A percentile compares a stretch with the other conserved stretches of the same genome.
Evolutionary conservation across 148 eudicot species (phyloP).

Genomic region (Heliosperma pusillum): DNA sequence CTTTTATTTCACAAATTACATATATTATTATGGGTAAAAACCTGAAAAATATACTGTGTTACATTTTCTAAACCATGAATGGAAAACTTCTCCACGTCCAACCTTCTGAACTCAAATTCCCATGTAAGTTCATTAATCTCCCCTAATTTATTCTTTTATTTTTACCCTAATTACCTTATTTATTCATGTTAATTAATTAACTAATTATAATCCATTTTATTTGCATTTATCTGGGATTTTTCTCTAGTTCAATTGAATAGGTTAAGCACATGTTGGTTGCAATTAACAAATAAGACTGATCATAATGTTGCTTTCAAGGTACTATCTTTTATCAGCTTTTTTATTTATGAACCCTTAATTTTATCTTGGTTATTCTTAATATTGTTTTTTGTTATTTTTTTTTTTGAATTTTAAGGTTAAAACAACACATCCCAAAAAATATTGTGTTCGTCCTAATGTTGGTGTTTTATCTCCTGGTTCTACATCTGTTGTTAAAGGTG

Average conservation of each 20-base stretch:
- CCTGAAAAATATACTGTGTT: not conserved
- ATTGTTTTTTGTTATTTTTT: slow-evolving; percentile 10
- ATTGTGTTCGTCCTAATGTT: slow-evolving; percentile 77
- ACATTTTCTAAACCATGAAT: slow-evolving; percentile 20
- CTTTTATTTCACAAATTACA: slow-evolving; percentile 17
- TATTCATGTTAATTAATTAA: not conserved
- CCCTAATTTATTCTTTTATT: not conserved
- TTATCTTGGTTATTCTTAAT: not conserved
- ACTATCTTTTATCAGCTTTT: not conserved
- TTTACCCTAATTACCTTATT: not conserved
- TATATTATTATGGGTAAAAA: slow-evolving; percentile 9
- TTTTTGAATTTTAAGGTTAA: slow-evolving; percentile 51
- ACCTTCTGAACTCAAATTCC: slow-evolving; percentile 68
- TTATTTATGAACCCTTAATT: not conserved
- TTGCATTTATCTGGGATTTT: slow-evolving; percentile 11
- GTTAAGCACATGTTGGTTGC: slow-evolving; percentile 58
- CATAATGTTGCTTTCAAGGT: slow-evolving; percentile 77
- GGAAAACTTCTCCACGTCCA: slow-evolving; percentile 47
- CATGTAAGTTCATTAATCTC: slow-evolving; percentile 40
- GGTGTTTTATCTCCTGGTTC: slow-evolving; percentile 66
- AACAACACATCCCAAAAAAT: slow-evolving; percentile 85
- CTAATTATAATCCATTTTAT: slow-evolving; percentile 14
- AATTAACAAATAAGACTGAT: slow-evolving; percentile 55
- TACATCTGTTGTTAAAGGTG: slow-evolving; percentile 67
- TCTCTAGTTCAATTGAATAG: slow-evolving; percentile 51